Evolutionary conservation across 176 grass and related monocot genomes (phyloP).

Genomic region (Avena sativa): DNA sequence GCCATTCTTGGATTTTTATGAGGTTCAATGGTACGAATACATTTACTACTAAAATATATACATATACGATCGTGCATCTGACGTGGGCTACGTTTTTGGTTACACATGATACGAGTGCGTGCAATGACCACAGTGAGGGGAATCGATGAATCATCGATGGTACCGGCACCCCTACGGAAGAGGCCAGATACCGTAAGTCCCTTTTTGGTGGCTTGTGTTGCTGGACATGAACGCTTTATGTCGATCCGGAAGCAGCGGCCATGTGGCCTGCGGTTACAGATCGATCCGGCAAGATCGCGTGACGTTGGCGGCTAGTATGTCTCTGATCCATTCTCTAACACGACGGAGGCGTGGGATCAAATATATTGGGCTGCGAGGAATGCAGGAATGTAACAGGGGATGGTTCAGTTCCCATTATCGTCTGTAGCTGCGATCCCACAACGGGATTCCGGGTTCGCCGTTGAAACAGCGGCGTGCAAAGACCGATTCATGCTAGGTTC

Average conservation of each 20-base stretch:
- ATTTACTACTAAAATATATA: not conserved
- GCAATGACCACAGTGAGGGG: not conserved
- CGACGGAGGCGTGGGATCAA: not conserved
- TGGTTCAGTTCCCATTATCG: not conserved
- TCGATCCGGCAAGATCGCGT: slow-evolving; percentile 17
- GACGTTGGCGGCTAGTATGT: not conserved
- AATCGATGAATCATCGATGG: not conserved
- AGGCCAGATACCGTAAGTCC: not conserved
- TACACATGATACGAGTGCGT: not conserved
- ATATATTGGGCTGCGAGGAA: not conserved
- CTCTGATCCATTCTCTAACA: not conserved
- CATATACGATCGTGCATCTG: not conserved
- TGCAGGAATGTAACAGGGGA: not conserved
- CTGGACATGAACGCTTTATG: not conserved
- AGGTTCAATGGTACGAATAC: not conserved
- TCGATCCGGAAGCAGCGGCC: not conserved
- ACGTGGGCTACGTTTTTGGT: not conserved
- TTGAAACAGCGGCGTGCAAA: not conserved
- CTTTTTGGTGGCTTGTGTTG: not conserved
- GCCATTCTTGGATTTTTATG: not conserved
- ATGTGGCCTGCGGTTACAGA: not conserved
- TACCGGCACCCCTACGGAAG: slow-evolving; percentile 21
- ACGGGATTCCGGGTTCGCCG: too few relatives aligned
- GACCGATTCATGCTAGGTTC: not conserved
- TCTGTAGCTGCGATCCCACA: not conserved